These are phyloP conservation scores for Paraglomus occultum DNA, from an alignment of 192 early-diverging fungal genomes.

Conservation along the genomic window DNA sequence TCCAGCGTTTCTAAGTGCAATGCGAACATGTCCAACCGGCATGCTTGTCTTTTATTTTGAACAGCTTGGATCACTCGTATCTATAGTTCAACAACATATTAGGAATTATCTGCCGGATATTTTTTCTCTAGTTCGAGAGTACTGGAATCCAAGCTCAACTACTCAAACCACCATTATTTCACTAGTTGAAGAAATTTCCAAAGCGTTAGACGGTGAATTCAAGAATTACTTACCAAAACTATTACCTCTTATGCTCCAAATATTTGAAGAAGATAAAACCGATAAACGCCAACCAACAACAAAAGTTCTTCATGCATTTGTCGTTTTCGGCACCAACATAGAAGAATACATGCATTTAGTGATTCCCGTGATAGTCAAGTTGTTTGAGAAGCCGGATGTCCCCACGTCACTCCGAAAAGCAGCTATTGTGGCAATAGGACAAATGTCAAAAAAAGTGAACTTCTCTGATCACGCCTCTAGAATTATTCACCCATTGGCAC, in stretches of 20 bases:
- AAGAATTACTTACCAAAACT: slow-evolving; percentile 78
- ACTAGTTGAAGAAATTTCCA: slow-evolving; percentile 82
- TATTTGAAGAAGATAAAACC: slow-evolving; percentile 76
- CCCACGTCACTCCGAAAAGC: slow-evolving; percentile 58
- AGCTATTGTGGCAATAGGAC: slow-evolving; percentile 69
- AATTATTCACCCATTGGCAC: slow-evolving; percentile 81
- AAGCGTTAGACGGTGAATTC: slow-evolving; percentile 85
- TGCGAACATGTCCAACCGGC: slow-evolving; percentile 72
- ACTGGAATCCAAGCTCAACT: slow-evolving; percentile 63
- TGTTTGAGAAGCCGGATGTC: slow-evolving; percentile 72
- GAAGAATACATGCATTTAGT: slow-evolving; percentile 93
- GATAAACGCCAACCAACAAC: slow-evolving; percentile 63
- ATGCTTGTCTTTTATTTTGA: slow-evolving; percentile 92
- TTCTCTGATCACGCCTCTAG: slow-evolving; percentile 84
- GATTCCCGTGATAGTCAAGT: slow-evolving; percentile 76
- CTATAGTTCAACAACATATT: slow-evolving; percentile 85
- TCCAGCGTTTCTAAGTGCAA: slow-evolving; percentile 84
- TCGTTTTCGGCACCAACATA: slow-evolving; percentile 80
- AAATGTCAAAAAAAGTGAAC: slow-evolving; percentile 74
- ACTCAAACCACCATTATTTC: slow-evolving; percentile 84
- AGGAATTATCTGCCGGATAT: slow-evolving; percentile 82
- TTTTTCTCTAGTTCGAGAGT: slow-evolving; percentile 75
- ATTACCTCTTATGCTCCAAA: slow-evolving; percentile 79
- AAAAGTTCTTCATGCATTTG: slow-evolving; percentile 74
- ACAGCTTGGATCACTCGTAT: slow-evolving; percentile 76